Evolutionary conservation across 345 rosid species (phyloP), one percentile per base, ranked within the genome.

Genomic region (Mangifera indica): DNA sequence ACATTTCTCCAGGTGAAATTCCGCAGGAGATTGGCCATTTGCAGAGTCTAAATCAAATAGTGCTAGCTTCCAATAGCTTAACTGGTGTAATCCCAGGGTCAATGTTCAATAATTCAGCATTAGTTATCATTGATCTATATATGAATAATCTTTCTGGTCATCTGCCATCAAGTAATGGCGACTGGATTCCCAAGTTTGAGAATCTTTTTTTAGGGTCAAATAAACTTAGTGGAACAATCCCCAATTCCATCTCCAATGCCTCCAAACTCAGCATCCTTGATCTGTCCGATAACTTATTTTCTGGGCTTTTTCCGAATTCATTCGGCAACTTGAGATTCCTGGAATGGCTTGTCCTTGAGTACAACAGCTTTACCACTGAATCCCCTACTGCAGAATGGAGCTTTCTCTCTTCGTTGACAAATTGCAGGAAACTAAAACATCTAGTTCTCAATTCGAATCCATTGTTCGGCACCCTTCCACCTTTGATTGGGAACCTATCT

Each of bases 141-240:
- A 10, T 2, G 5, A 60, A 60, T 32, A 45, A 32, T 7, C 40
- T 60, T 17, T 60, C 22, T 4, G 12, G 49, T 3, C 15, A 10
- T 45, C 13, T 45, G 10, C 49, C 49, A 13, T 45, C 49, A 45
- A 45, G 45, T 42, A 32, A 32, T n/a, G n/a, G n/a, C 24, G 5
- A 17, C n/a, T 1, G 10, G 20, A 21, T 69, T 69, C 73, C 73
- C 2, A 69, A 75, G 13, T 69, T 75, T 10, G 8, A 53, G 20
- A 0, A 14, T 1, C 48, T 75, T 62, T 18, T 18, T n/a, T 25
- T 75, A 32, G 21, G 15, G 11, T 17, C 6, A 34, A 14, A 60
- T 46, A 44, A 44, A n/a, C 57, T 73, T 15, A 56, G 32, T 8
- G 71, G 76, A 64, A 17, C 2, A 7, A 73, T 65, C 37, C 76